These are phyloP conservation scores for Avena insularis DNA, from an alignment of 176 grass and related monocot species.

Conservation along the genomic window DNA sequence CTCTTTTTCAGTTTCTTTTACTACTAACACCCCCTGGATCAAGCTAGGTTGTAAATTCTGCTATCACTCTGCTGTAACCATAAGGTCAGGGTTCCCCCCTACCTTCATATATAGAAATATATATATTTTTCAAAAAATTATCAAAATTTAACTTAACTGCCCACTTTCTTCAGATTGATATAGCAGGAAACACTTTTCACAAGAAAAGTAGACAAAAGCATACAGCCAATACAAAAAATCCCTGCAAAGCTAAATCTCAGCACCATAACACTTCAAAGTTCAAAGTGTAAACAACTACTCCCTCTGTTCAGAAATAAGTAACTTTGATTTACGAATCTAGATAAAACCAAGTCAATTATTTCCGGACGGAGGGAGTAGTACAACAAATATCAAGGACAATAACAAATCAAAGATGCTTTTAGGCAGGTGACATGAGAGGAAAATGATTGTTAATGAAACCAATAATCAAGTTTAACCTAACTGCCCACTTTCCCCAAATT, in stretches of 20 bases:
- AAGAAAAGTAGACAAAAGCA: neutral
- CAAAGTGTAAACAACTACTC: neutral
- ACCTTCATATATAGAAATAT: too few relatives aligned
- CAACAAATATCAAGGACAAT: neutral
- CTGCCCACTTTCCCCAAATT: constrained; percentile 52
- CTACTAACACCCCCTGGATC: too few relatives aligned
- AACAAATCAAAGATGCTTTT: neutral
- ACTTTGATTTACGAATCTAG: too few relatives aligned
- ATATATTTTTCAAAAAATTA: neutral
- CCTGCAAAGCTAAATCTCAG: neutral
- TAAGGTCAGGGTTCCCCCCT: too few relatives aligned
- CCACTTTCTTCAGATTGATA: constrained; percentile 43
- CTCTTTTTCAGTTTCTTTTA: too few relatives aligned
- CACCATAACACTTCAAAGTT: neutral
- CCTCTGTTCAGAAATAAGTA: too few relatives aligned
- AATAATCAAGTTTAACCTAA: constrained; percentile 41
- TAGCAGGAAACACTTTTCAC: constrained; percentile 46
- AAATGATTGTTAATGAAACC: constrained; percentile 32
- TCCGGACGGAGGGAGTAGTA: too few relatives aligned
- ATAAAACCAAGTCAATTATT: too few relatives aligned
- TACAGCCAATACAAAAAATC: neutral
- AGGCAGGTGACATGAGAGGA: neutral
- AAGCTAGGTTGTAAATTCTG: too few relatives aligned
- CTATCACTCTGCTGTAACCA: too few relatives aligned
- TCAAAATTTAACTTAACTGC: constrained; percentile 48